Base-by-base conservation (phyloP, 192 early-diverging fungal species). In the Lobosporangium transversale region DNA sequence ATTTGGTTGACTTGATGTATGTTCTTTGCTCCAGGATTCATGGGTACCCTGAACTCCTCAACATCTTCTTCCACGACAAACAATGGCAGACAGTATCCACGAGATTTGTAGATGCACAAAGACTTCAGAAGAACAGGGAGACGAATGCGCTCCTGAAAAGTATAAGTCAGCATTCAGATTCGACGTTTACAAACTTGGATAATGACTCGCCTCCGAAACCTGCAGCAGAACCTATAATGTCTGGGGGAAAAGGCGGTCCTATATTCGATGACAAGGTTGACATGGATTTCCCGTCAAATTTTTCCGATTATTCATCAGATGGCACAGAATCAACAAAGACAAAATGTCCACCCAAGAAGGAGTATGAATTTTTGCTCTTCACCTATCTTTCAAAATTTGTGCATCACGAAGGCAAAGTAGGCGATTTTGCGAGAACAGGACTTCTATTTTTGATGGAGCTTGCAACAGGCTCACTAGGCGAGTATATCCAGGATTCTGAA, bases 301-400 rank as follows among this genome's bases (percentile, higher is more conserved):
- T 5, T 15, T 17, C 27, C 9, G 20, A 26, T 50, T 20, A 47
- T 3, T 20, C 68, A 51, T 74, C 63, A 57, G 59, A 73, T 10
- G 65, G 82, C 40, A 75, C 78, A 32, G 81, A 53, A 82, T 85
- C 47, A 23, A n/a, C n/a, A n/a, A n/a, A n/a, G n/a, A n/a, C n/a
- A n/a, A n/a, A n/a, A n/a, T n/a, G n/a, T n/a, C n/a, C n/a, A n/a
- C n/a, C n/a, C n/a, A 76, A 79, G 78, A 75, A 64, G 4, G 85
- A 85, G 53, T 93, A 89, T 70, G 91, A 95, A 51, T 97, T 95
- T 62, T 76, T 94, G 23, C 74, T 98, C 11, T 96, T 97, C 67
- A 92, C 94, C 24, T 95, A 98, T 51, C 83, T 98, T 30, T 76
- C 96, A 47, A 90, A 87, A 59, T 96, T 93, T 83, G 84, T 98